Percentiles rank a stretch among this genome's conserved stretches.
phyloP scores from a whole-genome alignment of 345 rosid species.

The Boechera divaricarpa region DNA sequence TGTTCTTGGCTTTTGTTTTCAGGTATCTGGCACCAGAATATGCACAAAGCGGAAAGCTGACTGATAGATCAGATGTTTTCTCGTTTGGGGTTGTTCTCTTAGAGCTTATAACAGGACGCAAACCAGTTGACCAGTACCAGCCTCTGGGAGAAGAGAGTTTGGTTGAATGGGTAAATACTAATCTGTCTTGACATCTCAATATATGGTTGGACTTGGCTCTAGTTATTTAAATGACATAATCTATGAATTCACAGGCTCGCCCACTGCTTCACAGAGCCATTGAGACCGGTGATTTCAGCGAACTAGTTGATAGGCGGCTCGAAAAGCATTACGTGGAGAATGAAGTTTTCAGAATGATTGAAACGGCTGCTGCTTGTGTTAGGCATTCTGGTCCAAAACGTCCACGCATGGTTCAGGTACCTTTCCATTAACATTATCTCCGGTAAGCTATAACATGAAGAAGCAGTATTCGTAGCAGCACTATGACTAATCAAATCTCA shows the following conservation, averaged over 20 bases:
- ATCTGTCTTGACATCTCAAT: not conserved
- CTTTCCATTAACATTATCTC: not conserved
- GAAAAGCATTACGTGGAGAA: slow-evolving; percentile 71
- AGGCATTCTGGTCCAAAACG: slow-evolving; percentile 91
- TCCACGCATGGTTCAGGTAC: slow-evolving; percentile 94
- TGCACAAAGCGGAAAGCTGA: slow-evolving; percentile 94
- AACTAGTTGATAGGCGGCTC: slow-evolving; percentile 77
- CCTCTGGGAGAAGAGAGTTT: slow-evolving; percentile 97
- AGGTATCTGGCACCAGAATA: slow-evolving; percentile 98
- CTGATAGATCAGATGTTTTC: slow-evolving; percentile 93
- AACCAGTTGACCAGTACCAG: slow-evolving; percentile 78
- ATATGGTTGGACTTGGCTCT: not conserved
- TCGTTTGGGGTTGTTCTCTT: slow-evolving; percentile 97
- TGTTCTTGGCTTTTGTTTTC: slow-evolving; percentile 36
- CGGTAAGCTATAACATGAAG: not conserved
- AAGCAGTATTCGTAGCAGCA: not conserved
- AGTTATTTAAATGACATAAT: not conserved
- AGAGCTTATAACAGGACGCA: slow-evolving; percentile 94
- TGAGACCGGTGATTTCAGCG: slow-evolving; percentile 71
- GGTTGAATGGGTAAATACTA: slow-evolving; percentile 83
- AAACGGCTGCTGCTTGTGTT: slow-evolving; percentile 94
- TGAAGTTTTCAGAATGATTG: slow-evolving; percentile 81
- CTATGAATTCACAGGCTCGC: slow-evolving; percentile 65
- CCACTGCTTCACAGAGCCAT: slow-evolving; percentile 70
- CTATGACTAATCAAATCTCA: not conserved